phyloP scores from a whole-genome alignment of 2,329 filamentous ascomycete genomes.

The Dendryphion nanum region DNA sequence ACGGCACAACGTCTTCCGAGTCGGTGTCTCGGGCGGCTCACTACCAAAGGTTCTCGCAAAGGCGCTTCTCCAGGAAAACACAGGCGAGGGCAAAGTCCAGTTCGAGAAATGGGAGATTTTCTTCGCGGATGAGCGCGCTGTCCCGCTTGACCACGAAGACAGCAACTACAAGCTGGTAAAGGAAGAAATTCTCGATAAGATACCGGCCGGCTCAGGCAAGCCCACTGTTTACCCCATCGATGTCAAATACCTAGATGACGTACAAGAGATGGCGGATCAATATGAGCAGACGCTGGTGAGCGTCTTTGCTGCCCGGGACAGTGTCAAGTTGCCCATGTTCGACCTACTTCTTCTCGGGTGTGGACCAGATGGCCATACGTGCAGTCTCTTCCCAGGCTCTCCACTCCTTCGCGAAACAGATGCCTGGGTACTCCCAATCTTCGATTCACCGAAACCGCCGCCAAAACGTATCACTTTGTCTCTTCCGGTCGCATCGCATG shows the following conservation, averaged over 20 bases:
- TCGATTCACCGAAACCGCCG: constrained; percentile 93
- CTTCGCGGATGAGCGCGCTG: constrained; percentile 95
- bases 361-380: constrained; percentile 95
- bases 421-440: constrained; percentile 90
- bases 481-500: constrained; percentile 85
- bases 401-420: constrained; percentile 79
- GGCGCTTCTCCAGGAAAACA: constrained; percentile 66
- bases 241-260: constrained; percentile 65
- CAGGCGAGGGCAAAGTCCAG: constrained; percentile 61
- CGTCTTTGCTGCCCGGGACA: constrained; percentile 87
- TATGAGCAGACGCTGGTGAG: constrained; percentile 87
- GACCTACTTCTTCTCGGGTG: constrained; percentile 91
- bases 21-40: constrained; percentile 91
- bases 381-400: constrained; percentile 91
- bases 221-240: constrained; percentile 82
- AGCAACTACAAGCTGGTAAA: constrained; percentile 93
- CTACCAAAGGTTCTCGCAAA: constrained; percentile 84
- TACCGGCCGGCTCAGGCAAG: constrained; percentile 64
- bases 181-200: constrained; percentile 82
- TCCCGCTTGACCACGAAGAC: constrained; percentile 86
- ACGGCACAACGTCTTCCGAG: constrained; percentile 82
- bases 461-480: constrained; percentile 88
- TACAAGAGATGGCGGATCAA: constrained; percentile 87
- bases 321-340: constrained; percentile 91
- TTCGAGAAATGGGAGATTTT: constrained; percentile 96